These are phyloP conservation scores for Astraeus odoratus DNA, from an alignment of 768 basidiomycete species.

Conservation along the genomic window DNA sequence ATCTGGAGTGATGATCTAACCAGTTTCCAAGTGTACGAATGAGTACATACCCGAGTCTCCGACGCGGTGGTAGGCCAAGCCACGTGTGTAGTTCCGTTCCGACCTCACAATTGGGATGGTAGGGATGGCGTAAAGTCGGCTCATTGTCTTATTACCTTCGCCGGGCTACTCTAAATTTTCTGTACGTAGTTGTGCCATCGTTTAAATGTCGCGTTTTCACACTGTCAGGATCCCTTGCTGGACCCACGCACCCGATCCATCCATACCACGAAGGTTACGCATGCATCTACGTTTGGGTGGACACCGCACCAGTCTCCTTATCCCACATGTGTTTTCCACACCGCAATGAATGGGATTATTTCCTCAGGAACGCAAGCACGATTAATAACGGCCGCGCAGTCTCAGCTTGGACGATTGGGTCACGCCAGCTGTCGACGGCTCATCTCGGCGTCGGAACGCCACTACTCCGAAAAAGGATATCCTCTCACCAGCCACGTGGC, in stretches of 20 bases:
- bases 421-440: neutral
- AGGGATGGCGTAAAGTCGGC: slow-evolving; percentile 2
- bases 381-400: neutral
- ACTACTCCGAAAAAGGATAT: slow-evolving; percentile 7
- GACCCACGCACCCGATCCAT: neutral
- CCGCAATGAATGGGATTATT: neutral
- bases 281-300: slow-evolving; percentile 1
- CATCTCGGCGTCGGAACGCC: neutral
- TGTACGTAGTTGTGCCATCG: slow-evolving; percentile 7
- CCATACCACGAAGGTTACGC: slow-evolving; percentile 5
- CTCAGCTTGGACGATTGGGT: neutral
- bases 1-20: slow-evolving; percentile 10
- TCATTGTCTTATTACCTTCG: slow-evolving; percentile 6
- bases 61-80: neutral
- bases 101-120: slow-evolving; percentile 3
- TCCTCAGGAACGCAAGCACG: neutral
- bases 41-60: slow-evolving; percentile 5
- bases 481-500: slow-evolving; percentile 31
- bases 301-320: neutral
- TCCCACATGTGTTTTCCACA: neutral
- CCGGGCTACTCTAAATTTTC: neutral
- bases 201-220: neutral
- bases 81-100: slow-evolving; percentile 2
- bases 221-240: neutral
- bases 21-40: slow-evolving; percentile 35